A percentile compares a stretch with the other conserved stretches of the same genome.
Conservation (phyloP, 2,329 filamentous ascomycete species). For the Pestalotiopsis sp. region DNA sequence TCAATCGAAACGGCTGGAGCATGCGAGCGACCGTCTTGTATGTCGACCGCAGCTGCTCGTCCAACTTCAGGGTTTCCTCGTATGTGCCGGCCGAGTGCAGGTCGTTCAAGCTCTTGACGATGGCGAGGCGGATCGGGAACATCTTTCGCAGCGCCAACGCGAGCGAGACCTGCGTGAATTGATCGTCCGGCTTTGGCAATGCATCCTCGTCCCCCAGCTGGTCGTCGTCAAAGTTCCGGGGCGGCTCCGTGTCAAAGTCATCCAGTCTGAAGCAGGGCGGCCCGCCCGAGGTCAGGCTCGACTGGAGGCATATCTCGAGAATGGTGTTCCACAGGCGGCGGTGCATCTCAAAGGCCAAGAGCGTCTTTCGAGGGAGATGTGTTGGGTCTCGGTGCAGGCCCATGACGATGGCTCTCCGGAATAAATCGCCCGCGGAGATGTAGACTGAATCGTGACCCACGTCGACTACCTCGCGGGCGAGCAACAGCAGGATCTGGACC, state of each 20-base stretch:
- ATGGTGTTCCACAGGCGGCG: conserved; percentile 60
- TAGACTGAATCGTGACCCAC: conserved; percentile 50
- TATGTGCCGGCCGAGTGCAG: conserved; percentile 41
- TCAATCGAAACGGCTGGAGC: conserved; percentile 28
- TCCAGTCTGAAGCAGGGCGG: conserved; percentile 44
- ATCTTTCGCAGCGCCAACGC: conserved; percentile 48
- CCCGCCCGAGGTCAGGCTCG: conserved; percentile 48
- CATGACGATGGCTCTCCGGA: conserved; percentile 60
- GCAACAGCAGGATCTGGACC: conserved; percentile 51
- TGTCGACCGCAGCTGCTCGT: conserved; percentile 40
- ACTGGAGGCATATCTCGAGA: conserved; percentile 50
- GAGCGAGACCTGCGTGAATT: conserved; percentile 52
- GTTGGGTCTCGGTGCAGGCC: conserved; percentile 61
- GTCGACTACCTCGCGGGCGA: conserved; percentile 50
- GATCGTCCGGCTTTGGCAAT: conserved; percentile 20
- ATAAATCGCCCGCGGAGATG: conserved; percentile 50
- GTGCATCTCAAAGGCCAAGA: conserved; percentile 54
- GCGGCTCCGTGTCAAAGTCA: conserved; percentile 53
- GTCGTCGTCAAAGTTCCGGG: conserved; percentile 53
- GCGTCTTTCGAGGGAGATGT: conserved; percentile 48
- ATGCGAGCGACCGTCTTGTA: conserved; percentile 44
- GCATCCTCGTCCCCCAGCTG: conserved; percentile 42
- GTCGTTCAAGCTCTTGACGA: conserved; percentile 46
- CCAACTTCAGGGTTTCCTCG: conserved; percentile 46
- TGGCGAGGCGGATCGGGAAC: conserved; percentile 44